Percentiles rank a stretch among this genome's conserved stretches.
Evolutionary conservation across 768 basidiomycete species (phyloP).

Genomic region (Leucosporidium scottii): DNA sequence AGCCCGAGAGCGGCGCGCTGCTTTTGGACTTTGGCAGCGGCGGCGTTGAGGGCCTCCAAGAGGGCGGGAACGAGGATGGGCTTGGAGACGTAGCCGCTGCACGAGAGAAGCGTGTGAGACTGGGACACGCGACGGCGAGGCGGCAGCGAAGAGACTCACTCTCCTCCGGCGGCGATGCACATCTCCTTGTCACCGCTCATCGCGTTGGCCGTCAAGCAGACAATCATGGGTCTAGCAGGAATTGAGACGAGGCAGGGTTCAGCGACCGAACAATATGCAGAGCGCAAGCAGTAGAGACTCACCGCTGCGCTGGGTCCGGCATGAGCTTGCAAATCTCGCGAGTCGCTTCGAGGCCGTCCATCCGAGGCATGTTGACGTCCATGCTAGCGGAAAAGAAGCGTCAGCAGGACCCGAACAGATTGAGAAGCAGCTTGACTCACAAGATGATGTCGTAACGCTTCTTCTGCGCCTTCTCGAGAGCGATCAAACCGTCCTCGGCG

Average conservation of each 20-base stretch:
- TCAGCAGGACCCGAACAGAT: background rate
- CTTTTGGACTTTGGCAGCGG: background rate
- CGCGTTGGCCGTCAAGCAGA: conserved; percentile 31
- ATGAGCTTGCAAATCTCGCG: conserved; percentile 15
- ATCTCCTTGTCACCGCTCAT: conserved; percentile 21
- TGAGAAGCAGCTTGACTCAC: background rate
- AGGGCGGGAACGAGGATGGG: conserved; percentile 22
- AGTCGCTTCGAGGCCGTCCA: conserved; percentile 18
- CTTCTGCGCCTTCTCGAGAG: conserved; percentile 22
- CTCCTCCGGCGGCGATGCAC: conserved; percentile 25
- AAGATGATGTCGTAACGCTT: conserved; percentile 31
- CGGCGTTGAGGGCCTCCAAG: background rate
- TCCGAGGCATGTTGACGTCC: conserved; percentile 32
- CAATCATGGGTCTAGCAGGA: conserved; percentile 12
- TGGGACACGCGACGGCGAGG: too few species aligned
- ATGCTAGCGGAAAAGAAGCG: background rate
- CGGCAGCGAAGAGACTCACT: background rate
- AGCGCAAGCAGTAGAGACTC: background rate
- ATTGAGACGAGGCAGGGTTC: too few species aligned
- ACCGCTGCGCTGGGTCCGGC: conserved; percentile 12
- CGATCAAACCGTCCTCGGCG: conserved; percentile 15
- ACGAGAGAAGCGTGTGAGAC: background rate
- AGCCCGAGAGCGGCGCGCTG: background rate
- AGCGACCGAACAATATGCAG: background rate
- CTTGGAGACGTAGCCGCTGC: conserved; percentile 15